These are phyloP conservation scores for Leptographium radiaticola DNA, from an alignment of 2,329 filamentous ascomycete species.

Conservation along the genomic window DNA sequence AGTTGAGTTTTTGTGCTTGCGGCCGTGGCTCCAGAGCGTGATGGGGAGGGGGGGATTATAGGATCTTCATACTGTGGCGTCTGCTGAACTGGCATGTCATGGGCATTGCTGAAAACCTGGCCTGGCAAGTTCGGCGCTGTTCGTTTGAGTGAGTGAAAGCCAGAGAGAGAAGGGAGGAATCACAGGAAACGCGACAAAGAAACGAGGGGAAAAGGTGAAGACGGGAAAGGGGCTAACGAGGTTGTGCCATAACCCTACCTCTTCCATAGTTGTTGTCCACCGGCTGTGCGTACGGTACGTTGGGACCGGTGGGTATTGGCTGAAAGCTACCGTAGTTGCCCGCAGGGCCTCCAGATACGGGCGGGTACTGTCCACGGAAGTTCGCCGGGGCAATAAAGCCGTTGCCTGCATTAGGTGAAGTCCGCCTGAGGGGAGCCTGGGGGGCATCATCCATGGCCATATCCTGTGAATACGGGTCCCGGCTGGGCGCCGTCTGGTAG, in stretches of 20 bases:
- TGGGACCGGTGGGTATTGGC: slow-evolving; percentile 7
- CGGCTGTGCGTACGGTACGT: slow-evolving; percentile 7
- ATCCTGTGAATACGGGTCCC: slow-evolving; percentile 8
- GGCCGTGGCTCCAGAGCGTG: slow-evolving; percentile 6
- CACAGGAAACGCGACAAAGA: not conserved
- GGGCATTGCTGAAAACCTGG: slow-evolving; percentile 24
- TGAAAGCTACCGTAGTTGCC: slow-evolving; percentile 44
- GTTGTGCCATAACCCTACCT: slow-evolving; percentile 8
- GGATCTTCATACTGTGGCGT: slow-evolving; percentile 34
- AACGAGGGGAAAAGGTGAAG: not conserved
- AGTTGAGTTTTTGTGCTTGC: slow-evolving; percentile 10
- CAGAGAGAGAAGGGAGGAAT: slow-evolving; percentile 18
- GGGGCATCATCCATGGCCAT: slow-evolving; percentile 9
- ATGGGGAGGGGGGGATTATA: slow-evolving; percentile 6
- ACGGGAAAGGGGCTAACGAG: slow-evolving; percentile 20
- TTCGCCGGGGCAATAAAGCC: slow-evolving; percentile 4
- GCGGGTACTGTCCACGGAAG: slow-evolving; percentile 1
- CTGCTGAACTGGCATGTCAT: slow-evolving; percentile 17
- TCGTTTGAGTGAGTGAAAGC: slow-evolving; percentile 15
- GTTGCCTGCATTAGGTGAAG: slow-evolving; percentile 3
- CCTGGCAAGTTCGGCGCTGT: slow-evolving; percentile 29
- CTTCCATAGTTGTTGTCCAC: slow-evolving; percentile 10
- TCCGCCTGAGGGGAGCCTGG: slow-evolving; percentile 2
- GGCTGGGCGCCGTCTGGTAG: slow-evolving; percentile 4
- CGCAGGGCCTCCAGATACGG: slow-evolving; percentile 15